Evolutionary conservation across 2,329 filamentous ascomycete genomes (phyloP).

Genomic region (Bipolaris gigantea): DNA sequence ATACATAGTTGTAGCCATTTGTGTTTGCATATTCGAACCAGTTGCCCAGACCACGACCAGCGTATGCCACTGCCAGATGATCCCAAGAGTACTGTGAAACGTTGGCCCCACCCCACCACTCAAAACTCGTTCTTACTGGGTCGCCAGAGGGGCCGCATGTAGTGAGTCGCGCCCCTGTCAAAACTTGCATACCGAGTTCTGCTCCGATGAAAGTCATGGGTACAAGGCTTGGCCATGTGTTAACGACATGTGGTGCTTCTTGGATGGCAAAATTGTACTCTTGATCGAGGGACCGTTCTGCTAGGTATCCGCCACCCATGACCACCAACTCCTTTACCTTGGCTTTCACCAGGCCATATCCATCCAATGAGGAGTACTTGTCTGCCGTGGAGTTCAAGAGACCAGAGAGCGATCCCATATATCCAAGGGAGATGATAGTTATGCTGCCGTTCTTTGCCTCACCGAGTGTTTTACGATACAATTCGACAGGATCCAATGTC

Average conservation of each 20-base stretch:
- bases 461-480: conserved; percentile 52
- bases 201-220: conserved; percentile 48
- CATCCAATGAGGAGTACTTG: conserved; percentile 44
- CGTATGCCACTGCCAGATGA: conserved; percentile 29
- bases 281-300: conserved; percentile 34
- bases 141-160: conserved; percentile 18
- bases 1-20: conserved; percentile 49
- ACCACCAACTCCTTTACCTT: conserved; percentile 56
- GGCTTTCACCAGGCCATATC: conserved; percentile 46
- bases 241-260: conserved; percentile 51
- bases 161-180: conserved; percentile 46
- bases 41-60: conserved; percentile 25
- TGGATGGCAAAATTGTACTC: conserved; percentile 56
- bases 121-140: conserved; percentile 24
- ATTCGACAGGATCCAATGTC: conserved; percentile 42
- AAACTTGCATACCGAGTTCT: conserved; percentile 50
- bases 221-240: conserved; percentile 47
- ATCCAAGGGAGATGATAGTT: conserved; percentile 52
- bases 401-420: conserved; percentile 53
- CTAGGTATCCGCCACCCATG: conserved; percentile 57
- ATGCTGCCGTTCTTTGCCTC: conserved; percentile 48
- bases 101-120: conserved; percentile 31
- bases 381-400: conserved; percentile 53
- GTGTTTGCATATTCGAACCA: conserved; percentile 44
- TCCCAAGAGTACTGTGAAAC: conserved; percentile 27